phyloP scores from a whole-genome alignment of 1,284 basidiomycete species.

The Phlebopus sp. region DNA sequence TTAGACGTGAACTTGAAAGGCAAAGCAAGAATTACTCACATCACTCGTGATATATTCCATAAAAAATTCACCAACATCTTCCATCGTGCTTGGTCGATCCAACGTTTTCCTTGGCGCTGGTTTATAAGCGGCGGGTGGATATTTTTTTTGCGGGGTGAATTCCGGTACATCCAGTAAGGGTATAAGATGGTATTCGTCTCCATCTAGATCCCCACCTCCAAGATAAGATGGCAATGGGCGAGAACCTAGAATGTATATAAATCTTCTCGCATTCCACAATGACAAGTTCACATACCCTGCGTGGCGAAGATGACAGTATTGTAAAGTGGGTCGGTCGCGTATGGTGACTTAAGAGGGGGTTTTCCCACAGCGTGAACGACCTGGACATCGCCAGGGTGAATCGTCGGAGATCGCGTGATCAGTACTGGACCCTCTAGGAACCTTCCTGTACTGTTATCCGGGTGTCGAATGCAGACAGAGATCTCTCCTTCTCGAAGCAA shows the following conservation, averaged over 20 bases:
- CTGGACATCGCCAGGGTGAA: slow-evolving; percentile 69
- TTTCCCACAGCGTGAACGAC: slow-evolving; percentile 56
- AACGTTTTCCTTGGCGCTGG: slow-evolving; percentile 30
- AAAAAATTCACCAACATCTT: slow-evolving; percentile 44
- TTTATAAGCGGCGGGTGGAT: slow-evolving; percentile 50
- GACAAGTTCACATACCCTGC: slow-evolving; percentile 36
- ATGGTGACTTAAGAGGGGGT: slow-evolving; percentile 36
- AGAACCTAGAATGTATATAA: slow-evolving; percentile 38
- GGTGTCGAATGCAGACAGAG: slow-evolving; percentile 47
- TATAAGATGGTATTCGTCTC: slow-evolving; percentile 57
- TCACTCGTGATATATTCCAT: slow-evolving; percentile 32
- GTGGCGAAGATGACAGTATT: slow-evolving; percentile 63
- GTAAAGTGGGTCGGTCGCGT: slow-evolving; percentile 39
- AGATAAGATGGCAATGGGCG: slow-evolving; percentile 59
- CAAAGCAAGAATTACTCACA: background rate
- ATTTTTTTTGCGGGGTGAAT: slow-evolving; percentile 33
- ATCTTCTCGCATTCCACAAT: background rate
- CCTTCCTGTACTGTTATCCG: slow-evolving; percentile 36
- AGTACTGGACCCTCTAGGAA: slow-evolving; percentile 57
- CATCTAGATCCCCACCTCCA: slow-evolving; percentile 67
- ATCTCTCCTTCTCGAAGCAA: slow-evolving; percentile 52
- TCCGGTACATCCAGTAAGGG: slow-evolving; percentile 34
- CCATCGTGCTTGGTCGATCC: background rate
- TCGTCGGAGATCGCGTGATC: slow-evolving; percentile 62
- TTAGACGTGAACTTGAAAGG: background rate